These are phyloP conservation scores for Cyclotella atomus DNA, from an alignment of 108 stramenopile species.

Conservation along the genomic window DNA sequence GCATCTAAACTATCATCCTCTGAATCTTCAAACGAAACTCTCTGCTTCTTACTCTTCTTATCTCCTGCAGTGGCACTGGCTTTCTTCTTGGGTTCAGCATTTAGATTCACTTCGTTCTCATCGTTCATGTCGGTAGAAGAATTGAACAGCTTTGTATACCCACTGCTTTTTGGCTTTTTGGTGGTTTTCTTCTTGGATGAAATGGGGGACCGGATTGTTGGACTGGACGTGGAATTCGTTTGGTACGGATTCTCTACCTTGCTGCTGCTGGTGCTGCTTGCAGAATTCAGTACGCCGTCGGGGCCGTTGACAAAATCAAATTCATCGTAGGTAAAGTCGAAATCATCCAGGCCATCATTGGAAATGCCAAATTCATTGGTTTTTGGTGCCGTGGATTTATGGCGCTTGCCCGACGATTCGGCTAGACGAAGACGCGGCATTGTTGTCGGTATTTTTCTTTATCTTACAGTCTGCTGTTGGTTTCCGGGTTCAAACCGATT, in stretches of 20 bases:
- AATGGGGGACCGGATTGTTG: conserved; percentile 1
- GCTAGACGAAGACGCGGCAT: conserved; percentile 21
- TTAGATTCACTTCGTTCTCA: not conserved
- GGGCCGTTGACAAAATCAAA: not conserved
- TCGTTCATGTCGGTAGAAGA: conserved; percentile 9
- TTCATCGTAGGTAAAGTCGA: conserved; percentile 3
- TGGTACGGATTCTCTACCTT: not conserved
- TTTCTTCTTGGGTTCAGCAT: not conserved
- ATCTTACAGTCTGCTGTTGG: no score
- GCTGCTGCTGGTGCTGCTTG: not conserved
- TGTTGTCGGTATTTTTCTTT: no score
- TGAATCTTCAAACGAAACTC: not conserved
- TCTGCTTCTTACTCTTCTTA: conserved; percentile 10
- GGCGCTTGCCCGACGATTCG: not conserved
- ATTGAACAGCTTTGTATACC: conserved; percentile 2
- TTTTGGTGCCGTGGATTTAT: not conserved
- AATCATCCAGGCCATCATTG: not conserved
- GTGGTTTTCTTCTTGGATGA: not conserved
- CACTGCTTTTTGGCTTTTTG: not conserved
- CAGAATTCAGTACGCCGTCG: not conserved
- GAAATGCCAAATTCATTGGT: not conserved
- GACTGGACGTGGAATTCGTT: not conserved
- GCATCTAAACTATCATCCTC: not conserved
- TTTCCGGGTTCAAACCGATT: no score
- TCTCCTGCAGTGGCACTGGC: not conserved